Conservation (phyloP, 495 filamentous ascomycete species). For the Daldinia grandis region DNA sequence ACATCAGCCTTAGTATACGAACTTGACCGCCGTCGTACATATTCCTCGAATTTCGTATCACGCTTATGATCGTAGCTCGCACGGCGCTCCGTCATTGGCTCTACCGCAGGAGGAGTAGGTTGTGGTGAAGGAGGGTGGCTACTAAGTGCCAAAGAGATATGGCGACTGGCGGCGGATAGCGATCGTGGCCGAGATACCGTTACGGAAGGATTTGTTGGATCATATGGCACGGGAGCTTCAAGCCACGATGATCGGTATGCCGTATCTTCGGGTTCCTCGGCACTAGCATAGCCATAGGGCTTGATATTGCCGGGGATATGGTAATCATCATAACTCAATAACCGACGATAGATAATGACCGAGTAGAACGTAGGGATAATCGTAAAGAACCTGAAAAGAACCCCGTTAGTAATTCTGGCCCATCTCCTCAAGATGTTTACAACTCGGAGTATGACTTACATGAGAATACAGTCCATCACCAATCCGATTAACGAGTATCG, state of each 20-base stretch:
- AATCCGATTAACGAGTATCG: slow-evolving; percentile 55
- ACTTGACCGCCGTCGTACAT: slow-evolving; percentile 32
- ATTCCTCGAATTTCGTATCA: slow-evolving; percentile 49
- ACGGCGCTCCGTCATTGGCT: slow-evolving; percentile 18
- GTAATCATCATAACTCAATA: slow-evolving; percentile 56
- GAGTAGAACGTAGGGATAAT: slow-evolving; percentile 52
- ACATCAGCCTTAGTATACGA: slow-evolving; percentile 44
- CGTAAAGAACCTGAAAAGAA: slow-evolving; percentile 41
- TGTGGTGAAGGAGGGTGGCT: slow-evolving; percentile 17
- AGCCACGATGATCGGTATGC: slow-evolving; percentile 32
- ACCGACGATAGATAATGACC: slow-evolving; percentile 50
- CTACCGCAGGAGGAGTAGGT: background rate
- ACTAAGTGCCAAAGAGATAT: slow-evolving; percentile 29
- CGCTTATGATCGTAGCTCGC: slow-evolving; percentile 46
- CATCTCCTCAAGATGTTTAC: background rate
- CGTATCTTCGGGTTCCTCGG: slow-evolving; percentile 37
- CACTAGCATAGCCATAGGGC: slow-evolving; percentile 42
- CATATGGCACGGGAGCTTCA: slow-evolving; percentile 28
- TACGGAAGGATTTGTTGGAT: slow-evolving; percentile 30
- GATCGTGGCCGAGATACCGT: slow-evolving; percentile 27
- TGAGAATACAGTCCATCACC: slow-evolving; percentile 51
- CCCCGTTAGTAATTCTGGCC: slow-evolving; percentile 12
- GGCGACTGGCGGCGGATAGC: slow-evolving; percentile 31
- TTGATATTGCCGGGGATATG: slow-evolving; percentile 49
- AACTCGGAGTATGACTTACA: slow-evolving; percentile 41